Percentiles rank a stretch among this genome's conserved stretches.
These are phyloP conservation scores for Usnea hakonensis DNA, from an alignment of 495 filamentous ascomycete genomes.

Conservation along the genomic window DNA sequence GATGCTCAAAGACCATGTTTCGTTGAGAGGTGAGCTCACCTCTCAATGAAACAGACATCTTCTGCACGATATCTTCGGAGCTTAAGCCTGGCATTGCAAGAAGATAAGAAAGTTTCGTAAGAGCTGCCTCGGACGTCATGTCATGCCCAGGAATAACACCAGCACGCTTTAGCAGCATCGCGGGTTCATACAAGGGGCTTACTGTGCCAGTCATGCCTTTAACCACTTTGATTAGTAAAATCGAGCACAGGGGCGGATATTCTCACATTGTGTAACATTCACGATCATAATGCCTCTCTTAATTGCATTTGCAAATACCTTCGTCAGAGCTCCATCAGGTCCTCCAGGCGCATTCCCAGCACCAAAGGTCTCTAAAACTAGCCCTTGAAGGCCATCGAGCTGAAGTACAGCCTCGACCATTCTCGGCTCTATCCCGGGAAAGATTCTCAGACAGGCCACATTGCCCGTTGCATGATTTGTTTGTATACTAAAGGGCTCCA, in stretches of 20 bases:
- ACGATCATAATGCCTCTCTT: conserved; percentile 78
- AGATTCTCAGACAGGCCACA: conserved; percentile 89
- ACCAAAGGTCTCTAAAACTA: conserved; percentile 92
- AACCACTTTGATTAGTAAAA: neutral
- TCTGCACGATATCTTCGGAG: conserved; percentile 52
- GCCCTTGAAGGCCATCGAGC: conserved; percentile 67
- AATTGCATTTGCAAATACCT: conserved; percentile 70
- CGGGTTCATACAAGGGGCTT: conserved; percentile 82
- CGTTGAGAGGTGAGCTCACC: conserved; percentile 80
- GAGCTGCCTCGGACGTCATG: conserved; percentile 85
- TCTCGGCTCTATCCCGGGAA: conserved; percentile 89
- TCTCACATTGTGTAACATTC: conserved; percentile 83
- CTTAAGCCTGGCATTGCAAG: conserved; percentile 60
- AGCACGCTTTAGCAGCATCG: conserved; percentile 75
- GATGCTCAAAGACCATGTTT: conserved; percentile 61
- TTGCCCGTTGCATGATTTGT: conserved; percentile 75
- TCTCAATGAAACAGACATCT: conserved; percentile 69
- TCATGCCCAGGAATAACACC: conserved; percentile 92
- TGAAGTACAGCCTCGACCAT: conserved; percentile 87
- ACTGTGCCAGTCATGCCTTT: conserved; percentile 76
- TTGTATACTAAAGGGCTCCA: conserved; percentile 69
- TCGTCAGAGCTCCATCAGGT: conserved; percentile 73
- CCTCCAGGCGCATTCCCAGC: conserved; percentile 88
- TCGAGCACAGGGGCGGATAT: neutral
- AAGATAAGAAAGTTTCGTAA: conserved; percentile 89